A percentile compares a stretch with the other conserved stretches of the same genome.
Conservation (phyloP, 768 basidiomycete genomes). For the Suillus lakei region DNA sequence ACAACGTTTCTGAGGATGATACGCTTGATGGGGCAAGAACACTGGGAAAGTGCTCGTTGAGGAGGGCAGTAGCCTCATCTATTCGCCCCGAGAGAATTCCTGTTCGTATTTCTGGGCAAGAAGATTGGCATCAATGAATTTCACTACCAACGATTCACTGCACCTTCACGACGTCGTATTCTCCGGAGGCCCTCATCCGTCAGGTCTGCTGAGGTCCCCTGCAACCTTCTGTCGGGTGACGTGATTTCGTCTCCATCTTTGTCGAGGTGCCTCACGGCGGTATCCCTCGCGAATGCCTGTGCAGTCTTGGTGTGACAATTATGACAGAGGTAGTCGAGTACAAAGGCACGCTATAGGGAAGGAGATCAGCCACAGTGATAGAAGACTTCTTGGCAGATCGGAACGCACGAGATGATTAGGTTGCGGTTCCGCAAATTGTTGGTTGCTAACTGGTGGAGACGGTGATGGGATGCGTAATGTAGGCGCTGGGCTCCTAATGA, state of each 20-base stretch:
- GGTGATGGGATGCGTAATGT: not conserved
- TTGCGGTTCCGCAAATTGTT: slow-evolving; percentile 35
- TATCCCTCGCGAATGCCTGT: slow-evolving; percentile 67
- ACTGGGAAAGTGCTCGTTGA: slow-evolving; percentile 76
- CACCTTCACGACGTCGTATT: slow-evolving; percentile 61
- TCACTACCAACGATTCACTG: slow-evolving; percentile 19
- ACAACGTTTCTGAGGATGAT: slow-evolving; percentile 7
- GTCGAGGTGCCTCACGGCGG: slow-evolving; percentile 63
- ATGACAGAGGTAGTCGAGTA: slow-evolving; percentile 80
- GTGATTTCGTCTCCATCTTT: slow-evolving; percentile 72
- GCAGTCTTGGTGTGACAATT: slow-evolving; percentile 76
- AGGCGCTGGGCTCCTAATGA: not conserved
- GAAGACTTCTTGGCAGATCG: slow-evolving; percentile 4
- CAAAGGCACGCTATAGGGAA: slow-evolving; percentile 58
- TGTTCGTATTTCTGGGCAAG: slow-evolving; percentile 63
- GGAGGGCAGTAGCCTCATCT: slow-evolving; percentile 65
- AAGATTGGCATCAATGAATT: slow-evolving; percentile 2
- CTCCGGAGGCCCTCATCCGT: slow-evolving; percentile 47
- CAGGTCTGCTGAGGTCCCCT: slow-evolving; percentile 27
- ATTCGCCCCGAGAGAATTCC: slow-evolving; percentile 79
- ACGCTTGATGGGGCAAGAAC: slow-evolving; percentile 51
- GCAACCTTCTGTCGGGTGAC: slow-evolving; percentile 26
- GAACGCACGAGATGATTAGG: slow-evolving; percentile 50
- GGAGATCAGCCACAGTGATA: not conserved
- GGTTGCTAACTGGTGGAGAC: slow-evolving; percentile 19